A percentile compares a stretch with the other conserved stretches of the same genome.
These are phyloP conservation scores for Globisporangium emineosum DNA, from an alignment of 352 stramenopile species.

Conservation along the genomic window DNA sequence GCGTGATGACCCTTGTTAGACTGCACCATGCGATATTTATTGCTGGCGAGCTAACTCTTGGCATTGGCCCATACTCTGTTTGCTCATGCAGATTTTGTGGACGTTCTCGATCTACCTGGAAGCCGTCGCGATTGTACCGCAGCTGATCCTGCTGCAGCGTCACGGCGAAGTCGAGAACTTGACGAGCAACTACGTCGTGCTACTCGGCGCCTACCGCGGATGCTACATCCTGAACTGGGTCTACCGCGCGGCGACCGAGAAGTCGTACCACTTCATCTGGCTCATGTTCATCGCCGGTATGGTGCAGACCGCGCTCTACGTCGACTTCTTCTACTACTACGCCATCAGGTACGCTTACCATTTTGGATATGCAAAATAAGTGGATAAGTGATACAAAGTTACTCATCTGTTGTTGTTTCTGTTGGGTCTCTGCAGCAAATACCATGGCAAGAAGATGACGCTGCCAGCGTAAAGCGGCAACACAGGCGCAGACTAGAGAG, in stretches of 20 bases:
- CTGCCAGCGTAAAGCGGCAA: constrained; percentile 60
- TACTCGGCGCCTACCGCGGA: constrained; percentile 96
- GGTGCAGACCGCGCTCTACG: constrained; percentile 98
- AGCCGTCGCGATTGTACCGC: constrained; percentile 97
- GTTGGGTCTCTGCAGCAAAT: constrained; percentile 54
- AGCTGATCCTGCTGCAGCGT: constrained; percentile 98
- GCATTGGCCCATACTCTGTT: neutral
- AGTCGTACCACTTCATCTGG: constrained; percentile 97
- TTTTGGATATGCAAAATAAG: neutral
- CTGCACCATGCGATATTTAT: neutral
- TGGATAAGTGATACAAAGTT: constrained; percentile 6
- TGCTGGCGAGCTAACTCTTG: neutral
- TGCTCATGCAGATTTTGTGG: constrained; percentile 89
- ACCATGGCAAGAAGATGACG: constrained; percentile 90
- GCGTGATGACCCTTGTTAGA: neutral
- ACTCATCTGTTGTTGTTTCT: constrained; percentile 1
- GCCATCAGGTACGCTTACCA: constrained; percentile 67
- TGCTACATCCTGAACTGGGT: constrained; percentile 99
- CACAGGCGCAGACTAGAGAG: constrained; percentile 7
- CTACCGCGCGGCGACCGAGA: constrained; percentile 95
- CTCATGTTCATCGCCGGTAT: constrained; percentile 98
- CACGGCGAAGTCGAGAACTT: constrained; percentile 99
- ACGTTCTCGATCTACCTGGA: constrained; percentile 99
- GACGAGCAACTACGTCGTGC: constrained; percentile 99
- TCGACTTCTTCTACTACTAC: constrained; percentile 99